Conservation (phyloP, 441 rosid genomes). For the Pelargonium cotyledonis region DNA sequence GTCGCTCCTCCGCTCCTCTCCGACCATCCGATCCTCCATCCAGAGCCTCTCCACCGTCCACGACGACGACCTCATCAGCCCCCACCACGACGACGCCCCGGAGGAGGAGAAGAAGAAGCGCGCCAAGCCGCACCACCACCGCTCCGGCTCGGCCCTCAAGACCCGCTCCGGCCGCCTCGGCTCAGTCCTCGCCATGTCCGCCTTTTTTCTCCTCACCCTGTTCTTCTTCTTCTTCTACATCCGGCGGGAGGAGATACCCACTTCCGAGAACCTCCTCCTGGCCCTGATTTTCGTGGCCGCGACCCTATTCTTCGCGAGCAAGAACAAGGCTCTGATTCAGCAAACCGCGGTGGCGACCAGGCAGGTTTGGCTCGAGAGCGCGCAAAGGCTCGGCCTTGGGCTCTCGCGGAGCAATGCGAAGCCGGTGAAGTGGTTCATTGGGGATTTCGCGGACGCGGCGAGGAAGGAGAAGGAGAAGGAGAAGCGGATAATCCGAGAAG, state of each 20-base stretch:
- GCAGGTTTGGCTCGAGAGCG: conserved; percentile 40
- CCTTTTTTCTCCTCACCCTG: conserved; percentile 43
- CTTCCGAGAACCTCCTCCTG: conserved; percentile 71
- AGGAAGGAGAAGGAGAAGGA: conserved; percentile 19
- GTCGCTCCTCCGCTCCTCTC: conserved; percentile 72
- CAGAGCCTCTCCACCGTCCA: conserved; percentile 63
- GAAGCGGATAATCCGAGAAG: conserved; percentile 44
- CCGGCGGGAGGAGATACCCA: conserved; percentile 52
- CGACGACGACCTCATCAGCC: conserved; percentile 39
- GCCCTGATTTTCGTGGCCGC: conserved; percentile 68
- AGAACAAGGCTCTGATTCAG: conserved; percentile 50
- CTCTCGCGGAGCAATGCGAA: conserved; percentile 35
- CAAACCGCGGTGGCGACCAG: conserved; percentile 35
- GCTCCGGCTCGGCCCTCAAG: conserved; percentile 38
- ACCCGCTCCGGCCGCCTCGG: conserved; percentile 38
- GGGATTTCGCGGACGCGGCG: conserved; percentile 35
- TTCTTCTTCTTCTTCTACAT: conserved; percentile 40
- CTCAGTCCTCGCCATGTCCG: conserved; percentile 45
- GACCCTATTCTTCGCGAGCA: conserved; percentile 68
- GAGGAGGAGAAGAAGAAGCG: conserved; percentile 37
- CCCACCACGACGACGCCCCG: conserved; percentile 20
- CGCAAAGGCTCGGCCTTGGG: conserved; percentile 26
- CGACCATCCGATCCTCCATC: conserved; percentile 75
- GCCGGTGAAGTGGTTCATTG: conserved; percentile 79
- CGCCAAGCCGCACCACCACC: conserved; percentile 29